phyloP scores from a whole-genome alignment of 768 basidiomycete genomes.

The Termitomyces sp. region DNA sequence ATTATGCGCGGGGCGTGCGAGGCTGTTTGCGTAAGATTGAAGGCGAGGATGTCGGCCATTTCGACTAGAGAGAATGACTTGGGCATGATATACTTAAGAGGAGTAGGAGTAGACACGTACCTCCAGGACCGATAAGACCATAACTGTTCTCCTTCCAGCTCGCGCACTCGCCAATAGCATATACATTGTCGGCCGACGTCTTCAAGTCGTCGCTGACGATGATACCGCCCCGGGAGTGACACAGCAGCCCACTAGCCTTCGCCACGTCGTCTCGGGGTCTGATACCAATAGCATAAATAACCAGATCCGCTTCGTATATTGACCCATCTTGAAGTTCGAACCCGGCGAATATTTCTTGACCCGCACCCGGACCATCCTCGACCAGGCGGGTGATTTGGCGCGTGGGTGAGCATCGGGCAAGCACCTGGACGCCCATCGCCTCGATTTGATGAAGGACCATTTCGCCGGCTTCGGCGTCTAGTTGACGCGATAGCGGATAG shows the following conservation, averaged over 20 bases:
- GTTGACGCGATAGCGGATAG: conserved; percentile 19
- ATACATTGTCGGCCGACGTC: conserved; percentile 60
- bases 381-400: conserved; percentile 11
- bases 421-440: conserved; percentile 19
- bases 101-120: neutral
- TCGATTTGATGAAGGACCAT: conserved; percentile 22
- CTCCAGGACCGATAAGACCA: conserved; percentile 73
- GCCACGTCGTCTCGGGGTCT: conserved; percentile 71
- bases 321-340: conserved; percentile 49
- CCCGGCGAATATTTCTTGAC: conserved; percentile 39
- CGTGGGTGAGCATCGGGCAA: conserved; percentile 3
- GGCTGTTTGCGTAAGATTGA: conserved; percentile 61
- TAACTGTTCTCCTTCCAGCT: conserved; percentile 67
- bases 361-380: conserved; percentile 16
- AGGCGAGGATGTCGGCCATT: conserved; percentile 75
- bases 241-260: conserved; percentile 41
- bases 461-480: conserved; percentile 28
- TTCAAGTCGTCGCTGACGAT: conserved; percentile 53
- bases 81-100: neutral
- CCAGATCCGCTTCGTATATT: conserved; percentile 47
- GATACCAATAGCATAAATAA: conserved; percentile 71
- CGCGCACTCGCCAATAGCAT: conserved; percentile 78
- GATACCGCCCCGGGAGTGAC: conserved; percentile 52
- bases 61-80: conserved; percentile 38
- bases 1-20: conserved; percentile 33